Conservation (phyloP, 148 eudicot species). For the Rhododendron kiyosumense region DNA sequence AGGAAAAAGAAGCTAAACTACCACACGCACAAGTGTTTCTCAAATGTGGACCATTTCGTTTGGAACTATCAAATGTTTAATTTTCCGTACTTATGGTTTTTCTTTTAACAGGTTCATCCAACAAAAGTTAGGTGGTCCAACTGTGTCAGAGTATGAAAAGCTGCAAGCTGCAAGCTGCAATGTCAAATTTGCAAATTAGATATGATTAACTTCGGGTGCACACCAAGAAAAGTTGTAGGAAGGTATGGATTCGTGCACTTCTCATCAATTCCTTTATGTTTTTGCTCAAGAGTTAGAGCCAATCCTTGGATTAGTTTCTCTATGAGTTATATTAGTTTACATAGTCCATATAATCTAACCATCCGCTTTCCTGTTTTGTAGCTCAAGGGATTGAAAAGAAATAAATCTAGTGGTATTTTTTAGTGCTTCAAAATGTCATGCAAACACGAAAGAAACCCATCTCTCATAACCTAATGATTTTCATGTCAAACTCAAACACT, state of each 20-base stretch:
- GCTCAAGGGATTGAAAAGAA: slow-evolving; percentile 17
- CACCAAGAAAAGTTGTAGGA: slow-evolving; percentile 71
- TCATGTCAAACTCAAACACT: neutral
- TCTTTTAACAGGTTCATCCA: slow-evolving; percentile 60
- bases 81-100: neutral
- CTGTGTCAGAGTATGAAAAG: slow-evolving; percentile 66
- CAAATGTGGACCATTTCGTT: neutral
- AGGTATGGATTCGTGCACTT: slow-evolving; percentile 36
- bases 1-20: neutral
- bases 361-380: neutral
- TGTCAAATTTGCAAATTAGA: slow-evolving; percentile 54
- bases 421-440: neutral
- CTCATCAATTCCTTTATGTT: neutral
- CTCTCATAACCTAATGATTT: neutral
- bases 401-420: neutral
- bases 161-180: slow-evolving; percentile 70
- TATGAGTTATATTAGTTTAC: neutral
- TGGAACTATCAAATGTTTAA: neutral
- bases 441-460: neutral
- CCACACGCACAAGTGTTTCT: neutral
- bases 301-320: neutral
- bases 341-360: neutral
- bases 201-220: slow-evolving; percentile 56
- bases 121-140: slow-evolving; percentile 88
- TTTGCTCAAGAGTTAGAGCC: neutral